Evolutionary conservation across 73 alveolate genomes (phyloP).

Genomic region (Uronychia setigera): DNA sequence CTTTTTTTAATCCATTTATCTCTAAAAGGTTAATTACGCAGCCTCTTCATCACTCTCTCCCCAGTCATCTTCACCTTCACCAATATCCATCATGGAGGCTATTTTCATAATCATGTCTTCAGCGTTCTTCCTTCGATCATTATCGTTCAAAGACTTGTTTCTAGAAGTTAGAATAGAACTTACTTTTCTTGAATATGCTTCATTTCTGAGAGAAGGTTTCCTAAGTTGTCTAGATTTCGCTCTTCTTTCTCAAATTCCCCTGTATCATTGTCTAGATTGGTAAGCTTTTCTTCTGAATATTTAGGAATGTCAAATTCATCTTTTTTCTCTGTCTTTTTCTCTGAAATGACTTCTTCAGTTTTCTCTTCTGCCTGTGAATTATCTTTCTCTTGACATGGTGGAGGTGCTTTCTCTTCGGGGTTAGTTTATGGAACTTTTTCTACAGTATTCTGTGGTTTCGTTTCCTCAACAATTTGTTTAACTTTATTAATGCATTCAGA

Average conservation of each 20-base stretch:
- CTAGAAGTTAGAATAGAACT: slow-evolving; percentile 11
- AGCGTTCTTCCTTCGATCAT: slow-evolving; percentile 16
- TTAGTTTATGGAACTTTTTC: neutral
- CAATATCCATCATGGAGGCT: slow-evolving; percentile 15
- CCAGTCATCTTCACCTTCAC: neutral
- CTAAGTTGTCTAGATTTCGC: slow-evolving; percentile 14
- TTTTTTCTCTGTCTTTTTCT: too few relatives aligned
- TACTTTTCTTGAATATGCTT: neutral
- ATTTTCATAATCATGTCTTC: slow-evolving; percentile 24
- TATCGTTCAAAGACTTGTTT: neutral
- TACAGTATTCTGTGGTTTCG: neutral
- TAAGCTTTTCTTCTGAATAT: neutral
- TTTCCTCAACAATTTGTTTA: neutral
- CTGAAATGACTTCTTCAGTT: neutral
- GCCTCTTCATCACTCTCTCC: slow-evolving; percentile 1
- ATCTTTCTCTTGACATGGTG: neutral
- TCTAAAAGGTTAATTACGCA: too few relatives aligned
- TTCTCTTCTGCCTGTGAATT: neutral
- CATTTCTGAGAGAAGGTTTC: slow-evolving; percentile 7
- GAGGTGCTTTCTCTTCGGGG: neutral
- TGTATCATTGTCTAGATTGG: neutral
- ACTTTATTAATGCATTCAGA: neutral
- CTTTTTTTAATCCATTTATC: too few relatives aligned
- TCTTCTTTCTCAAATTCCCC: slow-evolving; percentile 12
- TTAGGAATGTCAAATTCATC: neutral